phyloP scores from a whole-genome alignment of 2,329 filamentous ascomycete genomes.

The Curvularia sp. region DNA sequence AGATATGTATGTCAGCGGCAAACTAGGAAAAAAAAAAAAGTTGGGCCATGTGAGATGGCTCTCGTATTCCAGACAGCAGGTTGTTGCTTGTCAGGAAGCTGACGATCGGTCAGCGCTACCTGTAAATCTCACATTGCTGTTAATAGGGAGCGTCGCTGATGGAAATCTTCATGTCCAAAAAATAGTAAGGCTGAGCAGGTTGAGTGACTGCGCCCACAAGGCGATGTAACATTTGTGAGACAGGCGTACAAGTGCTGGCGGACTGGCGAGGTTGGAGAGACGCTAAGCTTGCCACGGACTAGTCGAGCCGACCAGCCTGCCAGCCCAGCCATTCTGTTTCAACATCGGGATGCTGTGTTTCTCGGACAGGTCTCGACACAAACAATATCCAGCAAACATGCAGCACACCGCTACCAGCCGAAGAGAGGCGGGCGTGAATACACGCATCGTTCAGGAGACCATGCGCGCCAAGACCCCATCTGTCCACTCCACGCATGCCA shows the following conservation, averaged over 20 bases:
- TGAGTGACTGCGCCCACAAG: conserved; percentile 1
- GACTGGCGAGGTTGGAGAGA: conserved; percentile 6
- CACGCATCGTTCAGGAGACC: neutral
- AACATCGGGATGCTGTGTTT: neutral
- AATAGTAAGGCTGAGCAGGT: neutral
- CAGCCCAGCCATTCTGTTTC: neutral
- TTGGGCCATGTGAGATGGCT: neutral
- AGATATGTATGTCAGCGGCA: no score
- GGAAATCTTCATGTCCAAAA: neutral
- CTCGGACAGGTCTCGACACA: neutral
- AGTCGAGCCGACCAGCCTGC: neutral
- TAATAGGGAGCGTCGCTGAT: neutral
- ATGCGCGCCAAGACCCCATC: neutral
- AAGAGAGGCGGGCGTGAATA: conserved; percentile 1
- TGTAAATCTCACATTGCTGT: neutral
- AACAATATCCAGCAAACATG: neutral
- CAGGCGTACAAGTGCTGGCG: neutral
- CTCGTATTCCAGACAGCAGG: neutral
- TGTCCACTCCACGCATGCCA: neutral
- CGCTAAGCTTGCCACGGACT: neutral
- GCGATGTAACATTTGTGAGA: conserved; percentile 11
- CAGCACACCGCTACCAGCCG: no score
- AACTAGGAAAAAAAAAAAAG: neutral
- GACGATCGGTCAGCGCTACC: neutral
- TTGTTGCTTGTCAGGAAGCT: neutral